These are phyloP conservation scores for Anastatica hierochuntica DNA, from an alignment of 345 rosid species.

Conservation along the genomic window DNA sequence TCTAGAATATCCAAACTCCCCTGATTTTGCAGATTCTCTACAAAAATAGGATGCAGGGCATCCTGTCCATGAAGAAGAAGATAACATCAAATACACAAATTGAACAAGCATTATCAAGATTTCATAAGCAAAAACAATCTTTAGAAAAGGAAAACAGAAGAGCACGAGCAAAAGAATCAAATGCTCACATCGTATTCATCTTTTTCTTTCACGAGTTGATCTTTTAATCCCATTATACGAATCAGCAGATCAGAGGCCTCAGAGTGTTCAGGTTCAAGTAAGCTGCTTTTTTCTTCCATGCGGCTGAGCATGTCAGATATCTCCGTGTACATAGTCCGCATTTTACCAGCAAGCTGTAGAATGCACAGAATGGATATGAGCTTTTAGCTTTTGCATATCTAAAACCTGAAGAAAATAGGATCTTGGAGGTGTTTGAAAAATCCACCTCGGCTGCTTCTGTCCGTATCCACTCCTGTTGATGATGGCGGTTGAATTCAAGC, in stretches of 20 bases:
- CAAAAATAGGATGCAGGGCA: conserved; percentile 40
- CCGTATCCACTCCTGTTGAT: conserved; percentile 65
- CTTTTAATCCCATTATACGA: conserved; percentile 49
- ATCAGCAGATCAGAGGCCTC: conserved; percentile 37
- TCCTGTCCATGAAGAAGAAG: conserved; percentile 34
- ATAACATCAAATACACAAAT: background rate
- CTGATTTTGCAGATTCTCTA: conserved; percentile 35
- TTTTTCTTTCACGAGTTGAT: conserved; percentile 56
- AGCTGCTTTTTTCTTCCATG: conserved; percentile 48
- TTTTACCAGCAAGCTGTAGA: conserved; percentile 55
- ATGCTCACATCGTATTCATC: conserved; percentile 54
- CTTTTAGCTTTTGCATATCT: background rate
- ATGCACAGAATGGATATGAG: conserved; percentile 3
- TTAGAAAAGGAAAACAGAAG: background rate
- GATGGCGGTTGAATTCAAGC: conserved; percentile 55
- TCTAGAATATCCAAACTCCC: conserved; percentile 63
- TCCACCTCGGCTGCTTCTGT: conserved; percentile 75
- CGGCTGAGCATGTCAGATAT: conserved; percentile 47
- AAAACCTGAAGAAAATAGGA: background rate
- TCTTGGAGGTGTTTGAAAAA: background rate
- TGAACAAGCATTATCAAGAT: conserved; percentile 5
- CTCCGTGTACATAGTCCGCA: conserved; percentile 52
- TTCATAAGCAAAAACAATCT: too few relatives aligned
- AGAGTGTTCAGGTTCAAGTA: conserved; percentile 34
- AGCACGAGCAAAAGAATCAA: background rate